These are phyloP conservation scores for Cyclotella atomus DNA, from an alignment of 108 stramenopile species.

Conservation along the genomic window DNA sequence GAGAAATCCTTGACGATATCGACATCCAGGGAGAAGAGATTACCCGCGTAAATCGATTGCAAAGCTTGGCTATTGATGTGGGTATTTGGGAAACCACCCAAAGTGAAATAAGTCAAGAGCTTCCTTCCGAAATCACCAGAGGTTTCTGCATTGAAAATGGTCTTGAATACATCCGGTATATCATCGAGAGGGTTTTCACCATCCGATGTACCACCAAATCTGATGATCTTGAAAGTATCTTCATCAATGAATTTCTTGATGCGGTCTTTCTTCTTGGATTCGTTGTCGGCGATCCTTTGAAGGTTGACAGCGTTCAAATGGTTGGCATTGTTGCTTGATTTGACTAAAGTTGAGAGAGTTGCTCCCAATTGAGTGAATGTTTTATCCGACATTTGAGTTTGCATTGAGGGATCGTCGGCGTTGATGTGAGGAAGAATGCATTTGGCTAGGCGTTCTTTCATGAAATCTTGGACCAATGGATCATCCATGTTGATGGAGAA, in stretches of 20 bases:
- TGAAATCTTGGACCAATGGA: background rate
- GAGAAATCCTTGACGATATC: background rate
- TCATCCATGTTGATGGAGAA: background rate
- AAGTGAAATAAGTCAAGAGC: background rate
- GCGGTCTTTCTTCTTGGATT: background rate
- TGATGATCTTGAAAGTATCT: background rate
- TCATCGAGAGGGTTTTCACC: conserved; percentile 1
- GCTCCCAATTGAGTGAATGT: background rate
- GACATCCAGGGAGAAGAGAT: background rate
- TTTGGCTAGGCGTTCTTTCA: background rate
- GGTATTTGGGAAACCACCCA: background rate
- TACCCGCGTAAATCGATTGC: background rate
- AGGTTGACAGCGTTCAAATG: background rate
- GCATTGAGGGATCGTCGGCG: background rate
- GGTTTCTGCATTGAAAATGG: background rate
- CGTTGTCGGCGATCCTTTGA: background rate
- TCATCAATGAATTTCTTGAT: conserved; percentile 7
- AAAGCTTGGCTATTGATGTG: background rate
- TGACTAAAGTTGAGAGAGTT: background rate
- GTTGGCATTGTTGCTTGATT: conserved; percentile 1
- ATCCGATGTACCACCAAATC: background rate
- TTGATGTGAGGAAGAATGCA: background rate
- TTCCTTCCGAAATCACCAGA: background rate
- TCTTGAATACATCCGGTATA: background rate
- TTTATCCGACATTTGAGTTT: background rate